phyloP scores from a whole-genome alignment of 441 rosid genomes.

The Cnidoscolus chayamansa region DNA sequence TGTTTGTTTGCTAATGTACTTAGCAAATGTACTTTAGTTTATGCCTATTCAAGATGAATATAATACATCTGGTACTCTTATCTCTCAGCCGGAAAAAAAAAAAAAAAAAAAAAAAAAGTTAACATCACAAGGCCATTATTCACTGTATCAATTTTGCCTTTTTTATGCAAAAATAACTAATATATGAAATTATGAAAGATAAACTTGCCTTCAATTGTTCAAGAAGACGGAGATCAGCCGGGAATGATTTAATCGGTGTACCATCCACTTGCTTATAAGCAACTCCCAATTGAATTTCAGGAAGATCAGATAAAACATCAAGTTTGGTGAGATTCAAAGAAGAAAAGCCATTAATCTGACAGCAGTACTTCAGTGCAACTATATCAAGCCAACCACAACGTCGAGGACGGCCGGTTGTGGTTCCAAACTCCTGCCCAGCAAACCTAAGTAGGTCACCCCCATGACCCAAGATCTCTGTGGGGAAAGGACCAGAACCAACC shows the following conservation, averaged over 20 bases:
- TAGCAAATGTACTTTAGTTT: no score
- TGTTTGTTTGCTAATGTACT: no score
- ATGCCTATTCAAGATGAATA: no score
- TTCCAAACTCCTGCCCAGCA: constrained; percentile 94
- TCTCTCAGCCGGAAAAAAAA: no score
- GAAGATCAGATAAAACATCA: constrained; percentile 82
- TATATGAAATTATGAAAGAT: background rate
- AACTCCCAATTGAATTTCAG: constrained; percentile 80
- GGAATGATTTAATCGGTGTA: constrained; percentile 73
- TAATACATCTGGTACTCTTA: no score
- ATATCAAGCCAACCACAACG: constrained; percentile 99
- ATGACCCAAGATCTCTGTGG: constrained; percentile 83
- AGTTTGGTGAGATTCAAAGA: constrained; percentile 91
- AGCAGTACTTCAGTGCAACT: constrained; percentile 76
- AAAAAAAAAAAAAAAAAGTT: no score
- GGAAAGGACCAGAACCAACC: constrained; percentile 98
- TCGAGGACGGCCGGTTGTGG: constrained; percentile 97
- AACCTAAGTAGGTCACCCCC: constrained; percentile 81
- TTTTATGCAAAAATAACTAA: background rate
- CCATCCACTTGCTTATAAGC: constrained; percentile 67
- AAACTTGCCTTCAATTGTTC: constrained; percentile 66
- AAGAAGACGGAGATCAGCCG: constrained; percentile 75
- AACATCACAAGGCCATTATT: background rate
- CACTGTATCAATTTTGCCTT: background rate
- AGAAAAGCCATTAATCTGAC: constrained; percentile 89